Evolutionary conservation across 768 basidiomycete genomes (phyloP), one percentile per base, ranked within the genome.

Genomic region (Lyophyllum decastes): DNA sequence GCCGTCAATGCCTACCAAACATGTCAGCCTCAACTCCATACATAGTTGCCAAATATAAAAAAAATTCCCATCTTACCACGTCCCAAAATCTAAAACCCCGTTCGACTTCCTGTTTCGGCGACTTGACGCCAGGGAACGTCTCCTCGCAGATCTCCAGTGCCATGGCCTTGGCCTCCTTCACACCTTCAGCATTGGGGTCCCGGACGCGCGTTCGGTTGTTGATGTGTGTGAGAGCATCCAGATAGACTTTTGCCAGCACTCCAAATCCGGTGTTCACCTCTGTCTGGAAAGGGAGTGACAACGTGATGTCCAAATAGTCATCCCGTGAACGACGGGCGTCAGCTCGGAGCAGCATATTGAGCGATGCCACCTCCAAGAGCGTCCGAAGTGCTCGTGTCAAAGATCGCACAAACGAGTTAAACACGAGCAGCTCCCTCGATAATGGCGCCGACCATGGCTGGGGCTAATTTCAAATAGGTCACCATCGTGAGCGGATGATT

Each of bases 51-150:
- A 44, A 49, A 55, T 49, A 64, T 57, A 22, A 49, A 54, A 12
- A 16, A 11, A 16, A 38, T 38, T 38, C 47, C 56, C 49, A 54
- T 85, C 94, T 76, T 69, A 97, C 95, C 73, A 95, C 83, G 71
- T 98, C 94, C 96, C 96, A 99, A 81, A 98, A 99, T 67, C 96
- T 81, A 81, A 99, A 98, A 6, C 96, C 96, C 49, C 96, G 78
- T 73, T 97, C 94, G 57, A 99, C 90, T 80, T 98, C 96, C 59
- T 77, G 77, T 74, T 88, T 86, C 3, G 95, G 93, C 56, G 68
- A 72, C 79, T 95, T 96, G 64, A 99, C 92, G 21, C 92, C 94
- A 19, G 89, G 84, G 81, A 98, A 98, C 55, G 92, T 94, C 69
- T 95, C 90, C 66, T 98, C 95, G 70, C 95, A 91, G 64, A 96